Percentiles rank a stretch among this genome's conserved stretches.
phyloP scores from a whole-genome alignment of 164 flowering plant genomes.

The Nymphaea colorata region DNA sequence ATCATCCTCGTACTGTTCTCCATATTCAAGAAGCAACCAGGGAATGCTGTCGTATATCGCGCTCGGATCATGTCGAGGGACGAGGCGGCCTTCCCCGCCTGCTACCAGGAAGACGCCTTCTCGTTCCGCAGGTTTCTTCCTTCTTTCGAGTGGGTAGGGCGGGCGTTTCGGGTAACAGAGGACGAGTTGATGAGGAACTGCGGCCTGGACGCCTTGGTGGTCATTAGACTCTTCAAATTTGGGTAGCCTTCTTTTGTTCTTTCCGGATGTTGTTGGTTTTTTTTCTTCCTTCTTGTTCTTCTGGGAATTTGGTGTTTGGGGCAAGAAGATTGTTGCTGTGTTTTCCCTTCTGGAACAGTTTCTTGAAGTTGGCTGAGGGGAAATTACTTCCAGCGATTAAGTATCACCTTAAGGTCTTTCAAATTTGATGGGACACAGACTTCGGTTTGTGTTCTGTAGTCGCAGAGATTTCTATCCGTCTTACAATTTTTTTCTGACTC shows the following conservation, averaged over 20 bases:
- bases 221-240: constrained; percentile 34
- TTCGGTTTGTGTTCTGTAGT: too few species aligned
- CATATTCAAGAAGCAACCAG: constrained; percentile 27
- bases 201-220: constrained; percentile 37
- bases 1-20: constrained; percentile 30
- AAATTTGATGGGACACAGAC: too few species aligned
- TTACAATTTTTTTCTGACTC: too few species aligned
- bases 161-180: constrained; percentile 23
- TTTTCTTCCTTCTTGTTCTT: background rate
- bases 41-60: constrained; percentile 23
- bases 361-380: background rate
- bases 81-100: background rate
- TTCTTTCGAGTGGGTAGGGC: constrained; percentile 23
- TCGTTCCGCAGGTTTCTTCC: constrained; percentile 19
- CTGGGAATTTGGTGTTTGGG: background rate
- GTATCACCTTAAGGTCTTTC: background rate
- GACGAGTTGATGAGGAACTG: constrained; percentile 22
- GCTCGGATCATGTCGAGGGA: constrained; percentile 15
- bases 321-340: background rate
- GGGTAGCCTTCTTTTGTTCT: constrained; percentile 14
- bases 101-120: constrained; percentile 1
- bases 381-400: background rate
- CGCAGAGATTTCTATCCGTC: too few species aligned
- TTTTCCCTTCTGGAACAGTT: background rate
- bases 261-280: background rate